phyloP scores from a whole-genome alignment of 148 eudicot species.

The Vaccinium darrowii region DNA sequence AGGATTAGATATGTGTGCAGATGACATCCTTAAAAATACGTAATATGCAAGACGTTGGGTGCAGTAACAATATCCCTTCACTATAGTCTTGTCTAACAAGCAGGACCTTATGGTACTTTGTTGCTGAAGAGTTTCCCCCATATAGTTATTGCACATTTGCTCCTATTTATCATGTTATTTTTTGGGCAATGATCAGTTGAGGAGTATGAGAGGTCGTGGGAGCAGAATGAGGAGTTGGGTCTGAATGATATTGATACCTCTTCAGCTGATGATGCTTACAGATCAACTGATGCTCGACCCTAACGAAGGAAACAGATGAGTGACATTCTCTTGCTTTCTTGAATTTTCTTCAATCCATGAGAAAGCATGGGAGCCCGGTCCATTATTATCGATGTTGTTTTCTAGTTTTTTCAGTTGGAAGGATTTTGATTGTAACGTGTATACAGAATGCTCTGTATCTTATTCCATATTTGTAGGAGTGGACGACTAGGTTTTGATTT shows the following conservation, averaged over 20 bases:
- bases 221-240: conserved; percentile 95
- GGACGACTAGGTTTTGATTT: background rate
- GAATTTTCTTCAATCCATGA: background rate
- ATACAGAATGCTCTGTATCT: background rate
- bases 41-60: background rate
- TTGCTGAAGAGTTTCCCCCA: conserved; percentile 1
- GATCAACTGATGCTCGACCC: conserved; percentile 7
- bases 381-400: background rate
- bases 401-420: background rate
- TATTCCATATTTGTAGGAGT: background rate
- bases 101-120: background rate
- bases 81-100: too few species aligned
- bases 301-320: background rate
- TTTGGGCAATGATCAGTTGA: conserved; percentile 45
- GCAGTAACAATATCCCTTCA: background rate
- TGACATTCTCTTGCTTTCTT: conserved; percentile 6
- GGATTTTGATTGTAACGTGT: background rate
- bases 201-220: conserved; percentile 92
- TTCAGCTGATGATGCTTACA: conserved; percentile 79
- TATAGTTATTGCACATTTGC: background rate
- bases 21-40: background rate
- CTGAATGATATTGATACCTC: conserved; percentile 94
- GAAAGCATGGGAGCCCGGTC: background rate
- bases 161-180: background rate
- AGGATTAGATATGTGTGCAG: background rate